Evolutionary conservation across 805 yeast genomes (phyloP), one percentile per base, ranked within the genome.

Genomic region (Barnettozyma botsteinii): DNA sequence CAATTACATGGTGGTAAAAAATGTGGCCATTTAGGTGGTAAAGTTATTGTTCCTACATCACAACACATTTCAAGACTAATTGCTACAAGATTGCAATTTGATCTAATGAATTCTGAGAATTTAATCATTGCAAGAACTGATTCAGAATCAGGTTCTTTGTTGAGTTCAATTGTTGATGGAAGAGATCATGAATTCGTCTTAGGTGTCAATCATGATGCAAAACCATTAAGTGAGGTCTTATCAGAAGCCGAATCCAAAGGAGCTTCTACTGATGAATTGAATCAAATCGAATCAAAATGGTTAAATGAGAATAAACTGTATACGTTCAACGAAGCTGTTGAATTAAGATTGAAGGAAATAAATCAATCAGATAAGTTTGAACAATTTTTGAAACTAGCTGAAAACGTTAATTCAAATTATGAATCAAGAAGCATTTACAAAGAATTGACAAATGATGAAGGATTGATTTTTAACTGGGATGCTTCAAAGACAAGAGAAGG

Each of bases 1-100:
- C 81, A 77, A 54, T 60, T 77, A 30, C 80, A 75, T 43, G 84
- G 84, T 28, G 79, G 81, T 33, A 78, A 78, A 60, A 73, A 77
- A 52, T 78, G 82, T 58, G 82, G 83, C 6, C 82, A 78, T 53
- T 53, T 76, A 25, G 73, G 77, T 22, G 84, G 84, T 4, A 76
- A 78, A 42, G 79, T 77, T 2, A 49, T 77, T 17, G 83, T 78
- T 7, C 82, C 84, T 10, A 70, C 79, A 2, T 65, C 74, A 2
- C 72, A 77, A 15, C 81, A 77, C 42, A 55, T 78, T 18, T 61
- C 76, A 31, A 59, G 84, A 36, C 55, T 77, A 28, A 56, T 72
- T 27, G 81, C 83, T 5, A 70, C 81, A 1, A 65, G 84, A 49
- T 60, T 77, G 50, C 84, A 77, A 51, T 74, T 81, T 79, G 84